These are phyloP conservation scores for Globisporangium yorkense DNA, from an alignment of 352 stramenopile genomes.

Conservation along the genomic window DNA sequence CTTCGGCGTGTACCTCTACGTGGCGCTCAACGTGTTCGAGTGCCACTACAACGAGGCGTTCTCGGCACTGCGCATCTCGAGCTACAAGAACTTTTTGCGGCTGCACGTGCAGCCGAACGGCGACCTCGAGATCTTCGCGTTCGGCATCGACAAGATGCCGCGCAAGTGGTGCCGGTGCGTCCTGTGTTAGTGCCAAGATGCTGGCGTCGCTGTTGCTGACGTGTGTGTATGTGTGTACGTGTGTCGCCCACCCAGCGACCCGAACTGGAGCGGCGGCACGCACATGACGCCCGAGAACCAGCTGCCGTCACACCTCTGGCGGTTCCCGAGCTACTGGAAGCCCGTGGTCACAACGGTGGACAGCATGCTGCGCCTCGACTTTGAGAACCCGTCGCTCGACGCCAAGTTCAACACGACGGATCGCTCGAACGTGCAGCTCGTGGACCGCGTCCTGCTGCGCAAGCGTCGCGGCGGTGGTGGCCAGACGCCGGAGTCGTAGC, in stretches of 20 bases:
- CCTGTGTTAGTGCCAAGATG: background rate
- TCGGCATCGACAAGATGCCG: conserved; percentile 89
- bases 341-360: conserved; percentile 75
- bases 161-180: conserved; percentile 72
- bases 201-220: no score
- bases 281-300: conserved; percentile 48
- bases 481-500: no score
- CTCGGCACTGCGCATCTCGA: conserved; percentile 78
- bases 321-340: conserved; percentile 76
- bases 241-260: conserved; percentile 32
- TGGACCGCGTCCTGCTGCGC: conserved; percentile 60
- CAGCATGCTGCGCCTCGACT: conserved; percentile 80
- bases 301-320: conserved; percentile 69
- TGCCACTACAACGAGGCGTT: conserved; percentile 90
- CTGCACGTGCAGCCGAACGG: conserved; percentile 71
- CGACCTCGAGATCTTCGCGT: conserved; percentile 74
- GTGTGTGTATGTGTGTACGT: background rate
- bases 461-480: conserved; percentile 16
- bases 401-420: conserved; percentile 67
- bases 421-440: conserved; percentile 75
- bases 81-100: conserved; percentile 88
- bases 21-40: conserved; percentile 79
- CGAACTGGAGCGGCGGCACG: conserved; percentile 63
- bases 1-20: conserved; percentile 82
- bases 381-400: conserved; percentile 77